Conservation (phyloP, 2,329 filamentous ascomycete genomes). For the Rhynchosporium secalis region DNA sequence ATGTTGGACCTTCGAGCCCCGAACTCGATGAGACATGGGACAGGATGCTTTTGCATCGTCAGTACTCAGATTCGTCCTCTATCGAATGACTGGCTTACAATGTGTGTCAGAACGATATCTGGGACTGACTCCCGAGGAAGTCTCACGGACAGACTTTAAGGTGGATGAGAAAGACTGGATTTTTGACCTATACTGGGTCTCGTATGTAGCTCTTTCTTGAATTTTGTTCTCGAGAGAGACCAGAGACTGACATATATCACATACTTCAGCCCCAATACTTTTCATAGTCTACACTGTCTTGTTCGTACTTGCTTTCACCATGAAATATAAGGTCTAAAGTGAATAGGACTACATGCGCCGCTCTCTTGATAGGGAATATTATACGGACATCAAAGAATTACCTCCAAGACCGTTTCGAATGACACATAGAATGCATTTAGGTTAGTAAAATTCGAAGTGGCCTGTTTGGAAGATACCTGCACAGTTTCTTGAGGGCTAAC, state of each 20-base stretch:
- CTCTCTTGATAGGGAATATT: slow-evolving; percentile 15
- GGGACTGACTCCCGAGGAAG: slow-evolving; percentile 11
- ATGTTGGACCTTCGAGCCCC: slow-evolving; percentile 10
- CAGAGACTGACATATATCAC: neutral
- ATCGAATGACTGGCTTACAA: neutral
- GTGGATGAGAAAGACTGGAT: slow-evolving; percentile 15
- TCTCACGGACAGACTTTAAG: slow-evolving; percentile 6
- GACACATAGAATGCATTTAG: slow-evolving; percentile 17
- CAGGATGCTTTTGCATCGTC: slow-evolving; percentile 12
- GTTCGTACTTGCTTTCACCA: neutral
- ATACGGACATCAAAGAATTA: slow-evolving; percentile 10
- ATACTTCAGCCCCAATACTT: slow-evolving; percentile 8
- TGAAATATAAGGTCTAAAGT: neutral
- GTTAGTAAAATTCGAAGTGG: slow-evolving; percentile 1
- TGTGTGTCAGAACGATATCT: slow-evolving; percentile 12
- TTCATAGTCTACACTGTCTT: slow-evolving; percentile 13
- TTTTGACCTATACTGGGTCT: slow-evolving; percentile 17
- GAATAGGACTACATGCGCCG: slow-evolving; percentile 12
- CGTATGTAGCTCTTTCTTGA: slow-evolving; percentile 5
- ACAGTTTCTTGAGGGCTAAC: neutral
- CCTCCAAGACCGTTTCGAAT: slow-evolving; percentile 8
- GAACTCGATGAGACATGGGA: slow-evolving; percentile 14
- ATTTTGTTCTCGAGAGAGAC: neutral
- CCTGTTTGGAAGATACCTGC: neutral
- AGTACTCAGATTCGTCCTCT: neutral